Evolutionary conservation across 305 asterid species (phyloP).

Genomic region (Vinca major): DNA sequence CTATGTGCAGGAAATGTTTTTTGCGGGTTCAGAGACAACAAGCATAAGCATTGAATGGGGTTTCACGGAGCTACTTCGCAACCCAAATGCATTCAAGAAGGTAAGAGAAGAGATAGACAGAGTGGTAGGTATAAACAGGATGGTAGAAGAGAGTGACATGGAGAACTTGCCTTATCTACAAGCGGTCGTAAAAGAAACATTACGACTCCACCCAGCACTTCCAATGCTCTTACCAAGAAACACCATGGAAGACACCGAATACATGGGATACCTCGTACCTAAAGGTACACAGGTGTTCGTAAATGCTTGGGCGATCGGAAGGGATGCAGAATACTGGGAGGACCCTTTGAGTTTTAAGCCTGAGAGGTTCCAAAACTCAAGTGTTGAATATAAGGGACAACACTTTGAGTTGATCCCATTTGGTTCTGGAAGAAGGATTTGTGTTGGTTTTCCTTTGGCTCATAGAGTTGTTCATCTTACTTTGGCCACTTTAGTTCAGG

Average conservation of each 20-base stretch:
- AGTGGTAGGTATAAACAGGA: constrained; percentile 29
- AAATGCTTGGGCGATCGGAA: constrained; percentile 6
- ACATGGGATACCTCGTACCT: constrained; percentile 24
- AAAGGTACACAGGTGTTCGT: constrained; percentile 24
- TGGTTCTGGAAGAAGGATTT: no score
- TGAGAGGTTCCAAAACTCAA: constrained; percentile 24
- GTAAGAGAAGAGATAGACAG: constrained; percentile 39
- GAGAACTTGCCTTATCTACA: constrained; percentile 17
- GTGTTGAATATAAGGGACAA: background rate
- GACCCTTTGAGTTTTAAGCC: constrained; percentile 25
- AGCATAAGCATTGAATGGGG: constrained; percentile 58
- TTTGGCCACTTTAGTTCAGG: constrained; percentile 24
- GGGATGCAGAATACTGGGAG: constrained; percentile 19
- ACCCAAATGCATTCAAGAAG: constrained; percentile 35
- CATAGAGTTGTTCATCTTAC: constrained; percentile 15
- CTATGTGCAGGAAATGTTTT: constrained; percentile 43
- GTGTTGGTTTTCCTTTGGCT: no score
- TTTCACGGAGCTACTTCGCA: constrained; percentile 47
- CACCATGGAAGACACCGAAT: constrained; percentile 19
- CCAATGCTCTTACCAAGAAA: constrained; percentile 22
- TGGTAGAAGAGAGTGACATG: constrained; percentile 27
- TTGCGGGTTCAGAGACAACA: constrained; percentile 54
- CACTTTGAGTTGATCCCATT: no score
- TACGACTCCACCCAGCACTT: constrained; percentile 25
- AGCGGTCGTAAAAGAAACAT: constrained; percentile 2